Conservation (phyloP, 495 filamentous ascomycete species). For the Neurospora sp. region DNA sequence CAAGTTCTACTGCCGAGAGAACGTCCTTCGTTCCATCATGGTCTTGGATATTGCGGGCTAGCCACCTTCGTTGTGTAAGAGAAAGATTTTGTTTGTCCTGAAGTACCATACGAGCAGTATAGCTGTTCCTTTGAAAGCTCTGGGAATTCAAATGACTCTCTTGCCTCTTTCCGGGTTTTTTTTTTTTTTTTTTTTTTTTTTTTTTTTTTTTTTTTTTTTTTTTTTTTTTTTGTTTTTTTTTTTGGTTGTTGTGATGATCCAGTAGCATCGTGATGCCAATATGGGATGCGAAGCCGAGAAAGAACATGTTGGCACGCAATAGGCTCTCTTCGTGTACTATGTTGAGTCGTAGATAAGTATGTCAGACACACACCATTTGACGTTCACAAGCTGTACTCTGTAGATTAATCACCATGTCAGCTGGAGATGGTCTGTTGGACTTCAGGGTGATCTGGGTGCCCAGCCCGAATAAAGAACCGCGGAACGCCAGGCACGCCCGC, state of each 20-base stretch:
- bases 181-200: neutral
- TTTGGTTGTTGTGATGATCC: neutral
- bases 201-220: neutral
- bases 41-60: neutral
- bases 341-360: neutral
- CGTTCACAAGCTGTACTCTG: neutral
- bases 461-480: neutral
- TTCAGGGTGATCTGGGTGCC: neutral
- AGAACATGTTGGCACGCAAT: neutral
- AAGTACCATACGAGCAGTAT: neutral
- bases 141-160: neutral
- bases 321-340: neutral
- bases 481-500: neutral
- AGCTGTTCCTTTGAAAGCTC: neutral
- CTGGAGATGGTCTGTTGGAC: too few relatives aligned
- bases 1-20: neutral
- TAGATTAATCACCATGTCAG: neutral
- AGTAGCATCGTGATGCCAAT: neutral
- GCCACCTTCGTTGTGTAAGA: neutral
- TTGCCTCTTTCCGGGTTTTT: neutral
- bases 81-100: neutral
- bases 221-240: too few relatives aligned
- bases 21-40: neutral
- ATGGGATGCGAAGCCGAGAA: neutral
- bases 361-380: neutral